Percentiles rank a stretch among this genome's conserved stretches.
phyloP scores from a whole-genome alignment of 169 alveolate species.

The Condylostoma magnum region DNA sequence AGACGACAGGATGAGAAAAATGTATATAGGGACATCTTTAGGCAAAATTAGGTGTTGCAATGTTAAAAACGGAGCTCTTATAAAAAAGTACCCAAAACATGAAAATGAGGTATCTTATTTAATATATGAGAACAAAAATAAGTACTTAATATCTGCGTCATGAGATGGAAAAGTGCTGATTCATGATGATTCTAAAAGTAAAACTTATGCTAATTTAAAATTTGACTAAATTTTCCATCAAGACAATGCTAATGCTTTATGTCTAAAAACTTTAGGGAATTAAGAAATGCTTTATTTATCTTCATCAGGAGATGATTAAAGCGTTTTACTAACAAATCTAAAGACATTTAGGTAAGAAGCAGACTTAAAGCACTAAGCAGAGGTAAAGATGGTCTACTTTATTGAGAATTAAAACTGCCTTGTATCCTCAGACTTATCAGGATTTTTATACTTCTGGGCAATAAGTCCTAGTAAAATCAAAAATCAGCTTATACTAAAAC shows the following conservation, averaged over 20 bases:
- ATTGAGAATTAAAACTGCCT: constrained; percentile 49
- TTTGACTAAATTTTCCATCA: constrained; percentile 46
- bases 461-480: constrained; percentile 50
- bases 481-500: constrained; percentile 44
- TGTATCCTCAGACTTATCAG: constrained; percentile 60
- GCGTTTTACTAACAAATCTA: constrained; percentile 56
- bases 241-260: constrained; percentile 31
- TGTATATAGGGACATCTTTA: constrained; percentile 75
- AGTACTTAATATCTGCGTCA: constrained; percentile 47
- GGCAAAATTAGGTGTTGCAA: constrained; percentile 70
- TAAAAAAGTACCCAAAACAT: constrained; percentile 73
- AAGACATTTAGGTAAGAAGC: constrained; percentile 64
- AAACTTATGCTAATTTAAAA: constrained; percentile 49
- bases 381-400: constrained; percentile 59
- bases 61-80: constrained; percentile 77
- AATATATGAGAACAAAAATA: constrained; percentile 62
- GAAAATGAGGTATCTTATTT: constrained; percentile 59
- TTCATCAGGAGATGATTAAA: constrained; percentile 61
- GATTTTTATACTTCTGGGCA: constrained; percentile 65
- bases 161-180: constrained; percentile 66
- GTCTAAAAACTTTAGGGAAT: constrained; percentile 1
- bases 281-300: constrained; percentile 42
- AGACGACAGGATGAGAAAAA: constrained; percentile 71
- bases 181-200: constrained; percentile 55
- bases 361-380: constrained; percentile 47